phyloP scores from a whole-genome alignment of 2,329 filamentous ascomycete genomes.

The Mycosphaerella arachidis region DNA sequence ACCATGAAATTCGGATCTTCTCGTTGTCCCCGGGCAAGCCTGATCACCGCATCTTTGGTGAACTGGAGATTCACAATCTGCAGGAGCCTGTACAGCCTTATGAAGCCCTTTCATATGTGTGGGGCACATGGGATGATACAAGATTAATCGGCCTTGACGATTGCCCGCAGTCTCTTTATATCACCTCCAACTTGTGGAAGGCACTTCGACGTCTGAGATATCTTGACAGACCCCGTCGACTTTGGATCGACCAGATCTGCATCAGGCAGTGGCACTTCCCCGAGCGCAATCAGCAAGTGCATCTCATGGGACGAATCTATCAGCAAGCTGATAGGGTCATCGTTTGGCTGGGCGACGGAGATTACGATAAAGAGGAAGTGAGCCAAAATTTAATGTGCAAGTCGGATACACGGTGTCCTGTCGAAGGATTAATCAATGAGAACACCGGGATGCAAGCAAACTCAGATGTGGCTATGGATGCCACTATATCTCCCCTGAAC shows the following conservation, averaged over 20 bases:
- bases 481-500: too few species aligned
- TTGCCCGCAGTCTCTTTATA: too few species aligned
- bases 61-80: neutral
- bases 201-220: neutral
- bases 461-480: too few species aligned
- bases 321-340: constrained; percentile 23
- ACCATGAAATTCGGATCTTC: neutral
- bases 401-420: too few species aligned
- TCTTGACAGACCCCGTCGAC: neutral
- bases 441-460: neutral
- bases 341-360: constrained; percentile 27
- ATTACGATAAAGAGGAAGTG: neutral
- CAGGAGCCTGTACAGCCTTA: neutral
- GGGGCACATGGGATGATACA: neutral
- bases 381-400: too few species aligned
- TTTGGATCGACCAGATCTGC: constrained; percentile 32
- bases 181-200: neutral
- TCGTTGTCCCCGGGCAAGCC: neutral
- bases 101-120: neutral
- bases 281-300: constrained; percentile 28
- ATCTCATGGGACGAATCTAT: constrained; percentile 29
- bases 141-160: neutral
- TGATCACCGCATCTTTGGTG: neutral
- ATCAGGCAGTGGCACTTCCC: constrained; percentile 26
- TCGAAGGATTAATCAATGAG: too few species aligned